These are phyloP conservation scores for Barnettozyma pratensis DNA, from an alignment of 805 yeast genomes.

Conservation along the genomic window DNA sequence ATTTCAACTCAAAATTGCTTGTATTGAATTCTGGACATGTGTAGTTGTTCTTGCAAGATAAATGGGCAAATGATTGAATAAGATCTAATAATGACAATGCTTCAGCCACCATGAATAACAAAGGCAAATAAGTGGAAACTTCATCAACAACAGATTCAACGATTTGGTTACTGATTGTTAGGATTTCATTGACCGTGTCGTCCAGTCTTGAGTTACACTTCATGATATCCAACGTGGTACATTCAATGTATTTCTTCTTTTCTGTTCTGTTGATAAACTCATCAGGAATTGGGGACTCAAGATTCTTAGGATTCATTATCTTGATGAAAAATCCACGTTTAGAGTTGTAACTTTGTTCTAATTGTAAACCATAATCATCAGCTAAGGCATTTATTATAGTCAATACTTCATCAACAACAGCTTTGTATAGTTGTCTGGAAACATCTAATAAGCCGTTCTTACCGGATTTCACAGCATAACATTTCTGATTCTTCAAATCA, in stretches of 20 bases:
- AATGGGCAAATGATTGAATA: constrained; percentile 29
- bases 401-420: constrained; percentile 32
- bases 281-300: constrained; percentile 24
- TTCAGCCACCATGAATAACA: constrained; percentile 38
- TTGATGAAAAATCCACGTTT: constrained; percentile 35
- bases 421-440: constrained; percentile 37
- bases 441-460: constrained; percentile 41
- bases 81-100: constrained; percentile 39
- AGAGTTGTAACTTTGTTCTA: constrained; percentile 32
- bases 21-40: constrained; percentile 33
- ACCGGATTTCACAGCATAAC: constrained; percentile 40
- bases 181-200: constrained; percentile 36
- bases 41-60: constrained; percentile 24
- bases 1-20: constrained; percentile 22
- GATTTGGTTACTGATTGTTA: constrained; percentile 36
- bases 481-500: constrained; percentile 39
- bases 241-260: constrained; percentile 32
- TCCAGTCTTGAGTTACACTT: constrained; percentile 37
- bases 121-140: constrained; percentile 27
- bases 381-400: constrained; percentile 23
- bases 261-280: constrained; percentile 29
- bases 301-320: constrained; percentile 19
- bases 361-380: constrained; percentile 18
- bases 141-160: constrained; percentile 28
- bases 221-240: constrained; percentile 34